A percentile compares a stretch with the other conserved stretches of the same genome.
Conservation (phyloP, 1,284 basidiomycete genomes). For the Meira nashicola region DNA sequence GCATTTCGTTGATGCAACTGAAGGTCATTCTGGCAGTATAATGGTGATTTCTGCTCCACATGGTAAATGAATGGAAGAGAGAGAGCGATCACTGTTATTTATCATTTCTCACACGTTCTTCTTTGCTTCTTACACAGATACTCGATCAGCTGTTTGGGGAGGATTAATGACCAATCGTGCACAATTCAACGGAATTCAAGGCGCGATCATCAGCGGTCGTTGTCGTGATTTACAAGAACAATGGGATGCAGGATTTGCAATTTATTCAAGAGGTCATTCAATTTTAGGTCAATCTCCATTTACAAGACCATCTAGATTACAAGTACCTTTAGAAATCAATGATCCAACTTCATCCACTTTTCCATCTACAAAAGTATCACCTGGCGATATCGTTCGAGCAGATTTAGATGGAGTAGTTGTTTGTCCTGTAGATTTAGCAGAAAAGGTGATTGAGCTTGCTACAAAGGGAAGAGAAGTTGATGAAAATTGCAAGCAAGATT, state of each 20-base stretch:
- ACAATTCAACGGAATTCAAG: slow-evolving; percentile 63
- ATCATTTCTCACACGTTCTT: background rate
- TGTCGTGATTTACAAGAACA: slow-evolving; percentile 79
- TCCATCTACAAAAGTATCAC: slow-evolving; percentile 62
- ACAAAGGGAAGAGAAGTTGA: slow-evolving; percentile 66
- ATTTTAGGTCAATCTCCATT: slow-evolving; percentile 83
- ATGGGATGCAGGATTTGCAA: slow-evolving; percentile 60
- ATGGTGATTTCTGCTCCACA: slow-evolving; percentile 74
- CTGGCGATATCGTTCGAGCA: slow-evolving; percentile 77
- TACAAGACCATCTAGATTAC: slow-evolving; percentile 73
- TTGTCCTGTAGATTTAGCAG: slow-evolving; percentile 66
- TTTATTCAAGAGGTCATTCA: slow-evolving; percentile 69
- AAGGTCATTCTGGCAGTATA: slow-evolving; percentile 59
- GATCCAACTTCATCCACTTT: slow-evolving; percentile 33
- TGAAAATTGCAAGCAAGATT: slow-evolving; percentile 69
- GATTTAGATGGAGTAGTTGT: slow-evolving; percentile 88
- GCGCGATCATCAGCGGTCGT: slow-evolving; percentile 72
- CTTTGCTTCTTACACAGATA: slow-evolving; percentile 56
- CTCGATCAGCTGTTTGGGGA: slow-evolving; percentile 82
- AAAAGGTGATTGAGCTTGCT: slow-evolving; percentile 66
- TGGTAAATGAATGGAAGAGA: slow-evolving; percentile 56
- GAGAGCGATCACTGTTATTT: background rate
- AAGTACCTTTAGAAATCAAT: slow-evolving; percentile 67
- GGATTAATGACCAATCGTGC: slow-evolving; percentile 85
- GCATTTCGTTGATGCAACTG: slow-evolving; percentile 63